Evolutionary conservation across 1,139 yeast species (phyloP), one percentile per base, ranked within the genome.

Genomic region (Yamadazyma spencermartinsiae): DNA sequence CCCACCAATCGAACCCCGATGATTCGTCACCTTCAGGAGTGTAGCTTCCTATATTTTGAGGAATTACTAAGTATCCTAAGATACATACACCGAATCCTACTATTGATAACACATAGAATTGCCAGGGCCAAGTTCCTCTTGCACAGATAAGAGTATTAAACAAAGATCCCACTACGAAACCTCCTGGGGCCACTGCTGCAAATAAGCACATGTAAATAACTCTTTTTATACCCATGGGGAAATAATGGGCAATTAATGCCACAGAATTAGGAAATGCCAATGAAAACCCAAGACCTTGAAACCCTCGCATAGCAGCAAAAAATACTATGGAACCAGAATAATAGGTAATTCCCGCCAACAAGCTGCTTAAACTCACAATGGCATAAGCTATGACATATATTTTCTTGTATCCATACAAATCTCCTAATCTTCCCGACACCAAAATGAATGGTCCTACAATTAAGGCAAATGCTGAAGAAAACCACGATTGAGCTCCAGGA

Each of bases 231-330:
- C 80, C 74, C 11, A 61, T 61, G 0, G 79, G 78, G 47, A 73
- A 79, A 36, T 68, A 70, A 35, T 67, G 65, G 3, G 81, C 83
- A 18, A 79, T 56, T 12, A 80, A 55, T 0, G 84, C 85, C 34
- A 77, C 60, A 1, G 79, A 72, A 49, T 76, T 79, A 6, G 86
- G 86, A 55, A 78, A 61, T 31, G 75, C 57, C 19, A 79, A 58
- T 0, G 85, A 82, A 2, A 79, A 72, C 0, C 85, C 84, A 6
- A 77, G 61, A 2, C 87, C 87, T 51, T 79, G 85, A 28, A 80
- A 49, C 1, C 79, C 82, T 39, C 86, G 64, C 52, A 74, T 65
- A 3, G 74, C 60, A 44, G 70, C 72, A 50, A 76, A 79, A 42
- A 79, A 74, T 6, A 69, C 60, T 4, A 61, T 53, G 1, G 70